Percentiles rank a stretch among this genome's conserved stretches.
These are phyloP conservation scores for Rhododendron molle DNA, from an alignment of 148 eudicot genomes.

Conservation along the genomic window DNA sequence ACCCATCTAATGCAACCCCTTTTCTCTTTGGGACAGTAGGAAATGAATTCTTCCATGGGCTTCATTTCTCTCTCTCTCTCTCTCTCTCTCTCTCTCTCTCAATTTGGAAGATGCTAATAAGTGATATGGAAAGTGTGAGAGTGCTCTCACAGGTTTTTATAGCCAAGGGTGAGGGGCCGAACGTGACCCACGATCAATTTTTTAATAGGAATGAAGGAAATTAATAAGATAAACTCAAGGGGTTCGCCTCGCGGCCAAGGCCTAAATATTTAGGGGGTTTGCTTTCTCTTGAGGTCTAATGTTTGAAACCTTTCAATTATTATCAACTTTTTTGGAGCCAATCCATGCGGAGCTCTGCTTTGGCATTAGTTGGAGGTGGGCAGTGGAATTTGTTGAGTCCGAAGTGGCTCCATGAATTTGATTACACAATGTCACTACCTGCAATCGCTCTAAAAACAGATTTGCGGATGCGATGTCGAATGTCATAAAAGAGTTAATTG, in stretches of 20 bases:
- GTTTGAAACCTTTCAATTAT: too few species aligned
- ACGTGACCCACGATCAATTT: too few species aligned
- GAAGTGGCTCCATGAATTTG: too few species aligned
- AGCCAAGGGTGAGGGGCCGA: neutral
- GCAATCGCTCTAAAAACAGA: too few species aligned
- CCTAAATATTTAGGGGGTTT: too few species aligned
- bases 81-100: neutral
- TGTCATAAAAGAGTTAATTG: too few species aligned
- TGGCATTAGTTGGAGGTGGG: neutral
- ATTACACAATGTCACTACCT: too few species aligned
- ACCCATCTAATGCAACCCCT: constrained; percentile 37
- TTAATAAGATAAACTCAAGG: too few species aligned
- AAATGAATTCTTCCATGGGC: neutral
- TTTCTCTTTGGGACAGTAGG: constrained; percentile 32
- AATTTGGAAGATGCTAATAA: neutral
- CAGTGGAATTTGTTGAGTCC: neutral
- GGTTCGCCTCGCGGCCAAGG: too few species aligned
- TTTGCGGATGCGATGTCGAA: rapidly evolving
- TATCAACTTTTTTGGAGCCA: neutral
- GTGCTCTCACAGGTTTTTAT: neutral
- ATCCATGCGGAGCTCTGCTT: rapidly evolving
- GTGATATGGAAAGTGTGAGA: neutral
- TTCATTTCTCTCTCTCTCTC: constrained; percentile 7
- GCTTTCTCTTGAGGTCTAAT: too few species aligned
- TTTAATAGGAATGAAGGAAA: too few species aligned